Evolutionary conservation across 805 yeast species (phyloP).

Genomic region (Saturnispora sanitii): DNA sequence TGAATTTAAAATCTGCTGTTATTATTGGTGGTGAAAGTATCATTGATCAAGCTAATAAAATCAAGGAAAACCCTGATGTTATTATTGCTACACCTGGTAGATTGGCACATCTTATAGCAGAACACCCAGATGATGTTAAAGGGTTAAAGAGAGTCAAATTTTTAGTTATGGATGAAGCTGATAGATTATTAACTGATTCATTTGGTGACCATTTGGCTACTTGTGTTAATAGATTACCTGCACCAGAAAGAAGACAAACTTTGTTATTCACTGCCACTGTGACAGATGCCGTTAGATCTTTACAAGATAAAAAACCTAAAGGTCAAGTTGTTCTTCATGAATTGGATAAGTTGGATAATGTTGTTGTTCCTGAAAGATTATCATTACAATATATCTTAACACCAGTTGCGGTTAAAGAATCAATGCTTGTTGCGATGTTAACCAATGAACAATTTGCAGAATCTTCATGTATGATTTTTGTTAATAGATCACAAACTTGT

Average conservation of each 20-base stretch:
- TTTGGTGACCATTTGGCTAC: conserved; percentile 69
- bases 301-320: conserved; percentile 47
- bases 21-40: conserved; percentile 95
- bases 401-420: conserved; percentile 85
- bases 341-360: conserved; percentile 59
- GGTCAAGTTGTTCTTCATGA: conserved; percentile 61
- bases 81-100: conserved; percentile 97
- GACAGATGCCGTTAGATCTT: conserved; percentile 78
- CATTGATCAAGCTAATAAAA: conserved; percentile 73
- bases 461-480: conserved; percentile 76
- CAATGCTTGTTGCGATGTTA: conserved; percentile 65
- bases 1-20: conserved; percentile 75
- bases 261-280: conserved; percentile 91
- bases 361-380: conserved; percentile 73
- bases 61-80: conserved; percentile 82
- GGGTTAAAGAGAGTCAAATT: conserved; percentile 73
- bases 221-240: conserved; percentile 66
- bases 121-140: conserved; percentile 79
- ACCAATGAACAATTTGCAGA: conserved; percentile 52
- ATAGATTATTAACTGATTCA: conserved; percentile 73
- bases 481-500: conserved; percentile 83
- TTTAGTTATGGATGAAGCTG: conserved; percentile 93
- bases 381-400: conserved; percentile 57
- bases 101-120: conserved; percentile 76
- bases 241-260: conserved; percentile 70